Evolutionary conservation across 176 grass and related monocot genomes (phyloP).

Genomic region (Musa acuminata): DNA sequence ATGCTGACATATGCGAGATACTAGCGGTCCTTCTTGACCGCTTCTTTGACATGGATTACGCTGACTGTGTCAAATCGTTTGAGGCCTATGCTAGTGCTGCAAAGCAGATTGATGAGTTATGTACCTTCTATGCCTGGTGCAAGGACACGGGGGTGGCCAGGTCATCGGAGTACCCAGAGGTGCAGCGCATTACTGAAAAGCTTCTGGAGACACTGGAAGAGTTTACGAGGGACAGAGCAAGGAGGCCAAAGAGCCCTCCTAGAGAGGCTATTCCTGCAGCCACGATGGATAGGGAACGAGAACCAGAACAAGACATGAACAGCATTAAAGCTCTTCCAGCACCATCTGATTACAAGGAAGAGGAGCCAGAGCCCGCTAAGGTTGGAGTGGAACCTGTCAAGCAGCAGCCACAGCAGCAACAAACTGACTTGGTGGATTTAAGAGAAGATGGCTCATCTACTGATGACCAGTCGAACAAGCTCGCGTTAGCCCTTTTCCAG

Average conservation of each 20-base stretch:
- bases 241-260: slow-evolving; percentile 23
- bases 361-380: slow-evolving; percentile 14
- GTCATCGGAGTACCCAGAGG: slow-evolving; percentile 38
- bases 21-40: slow-evolving; percentile 50
- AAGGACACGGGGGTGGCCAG: slow-evolving; percentile 36
- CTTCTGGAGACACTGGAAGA: slow-evolving; percentile 58
- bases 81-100: slow-evolving; percentile 45
- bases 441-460: slow-evolving; percentile 29
- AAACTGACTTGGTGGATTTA: slow-evolving; percentile 49
- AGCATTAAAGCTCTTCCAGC: slow-evolving; percentile 5
- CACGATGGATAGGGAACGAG: neutral
- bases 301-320: slow-evolving; percentile 22
- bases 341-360: slow-evolving; percentile 11
- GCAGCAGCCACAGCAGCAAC: slow-evolving; percentile 3
- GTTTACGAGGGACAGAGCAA: slow-evolving; percentile 46
- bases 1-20: slow-evolving; percentile 35
- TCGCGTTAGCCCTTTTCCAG: slow-evolving; percentile 69
- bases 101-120: slow-evolving; percentile 57
- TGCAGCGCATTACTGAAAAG: slow-evolving; percentile 46
- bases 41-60: slow-evolving; percentile 83
- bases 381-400: neutral
- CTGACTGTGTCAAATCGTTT: slow-evolving; percentile 55
- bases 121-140: slow-evolving; percentile 55
- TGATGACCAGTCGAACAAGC: slow-evolving; percentile 51
- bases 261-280: slow-evolving; percentile 16